Conservation (phyloP, 1,284 basidiomycete species). For the Austroboletus rostrupii region DNA sequence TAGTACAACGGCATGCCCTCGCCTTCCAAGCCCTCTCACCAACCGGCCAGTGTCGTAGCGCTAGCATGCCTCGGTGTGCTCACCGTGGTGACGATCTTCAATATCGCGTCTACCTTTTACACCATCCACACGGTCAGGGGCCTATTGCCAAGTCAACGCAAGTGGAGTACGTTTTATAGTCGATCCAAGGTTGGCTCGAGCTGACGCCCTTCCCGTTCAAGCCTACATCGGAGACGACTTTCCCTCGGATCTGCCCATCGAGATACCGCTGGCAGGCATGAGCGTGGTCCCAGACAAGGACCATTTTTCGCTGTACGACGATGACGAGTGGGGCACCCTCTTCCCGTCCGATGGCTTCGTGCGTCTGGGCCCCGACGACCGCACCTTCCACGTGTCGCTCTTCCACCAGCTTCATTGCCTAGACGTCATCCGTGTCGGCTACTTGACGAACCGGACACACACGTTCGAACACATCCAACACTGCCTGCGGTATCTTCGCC, state of each 20-base stretch:
- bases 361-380: conserved; percentile 30
- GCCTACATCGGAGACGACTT: conserved; percentile 29
- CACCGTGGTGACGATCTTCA: conserved; percentile 19
- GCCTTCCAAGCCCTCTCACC: background rate
- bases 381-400: conserved; percentile 33
- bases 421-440: conserved; percentile 30
- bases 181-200: no score
- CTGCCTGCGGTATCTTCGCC: conserved; percentile 38
- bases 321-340: conserved; percentile 37
- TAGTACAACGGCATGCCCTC: conserved; percentile 2
- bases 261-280: conserved; percentile 26
- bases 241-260: conserved; percentile 27
- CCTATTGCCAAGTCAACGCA: conserved; percentile 12
- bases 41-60: background rate
- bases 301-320: conserved; percentile 29
- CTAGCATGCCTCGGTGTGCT: conserved; percentile 20
- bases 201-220: conserved; percentile 6
- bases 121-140: conserved; percentile 13
- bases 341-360: conserved; percentile 36
- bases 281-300: conserved; percentile 18
- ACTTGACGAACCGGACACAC: conserved; percentile 28
- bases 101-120: conserved; percentile 19
- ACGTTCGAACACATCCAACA: conserved; percentile 35
- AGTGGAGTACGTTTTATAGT: conserved; percentile 21
- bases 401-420: conserved; percentile 38